Base-by-base conservation (phyloP, 2,329 filamentous ascomycete genomes). In the Aureobasidium melanogenum region DNA sequence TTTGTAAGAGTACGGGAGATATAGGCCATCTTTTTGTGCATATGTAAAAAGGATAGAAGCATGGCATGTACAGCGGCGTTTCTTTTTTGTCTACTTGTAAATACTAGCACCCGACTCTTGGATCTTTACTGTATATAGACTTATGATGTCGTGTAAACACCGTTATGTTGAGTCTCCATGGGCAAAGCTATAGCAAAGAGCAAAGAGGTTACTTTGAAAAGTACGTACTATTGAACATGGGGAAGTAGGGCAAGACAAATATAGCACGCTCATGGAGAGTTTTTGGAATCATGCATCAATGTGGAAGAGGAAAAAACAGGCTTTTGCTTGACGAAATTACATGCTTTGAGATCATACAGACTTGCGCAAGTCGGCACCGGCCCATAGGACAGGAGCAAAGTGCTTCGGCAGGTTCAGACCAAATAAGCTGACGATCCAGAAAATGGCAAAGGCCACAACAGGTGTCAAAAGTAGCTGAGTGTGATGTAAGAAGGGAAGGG, bases 401-500 rank as follows among this genome's bases (percentile, higher is more conserved):
- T 80, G 78, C 54, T 74, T 78, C 3, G 78, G 76, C 65, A 80
- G 74, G 64, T 80, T 80, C 60, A 80, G 76, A 1, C 78, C 79
- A 65, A 81, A 81, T 0, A 82, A 68, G 61, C 77, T 80, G 47
- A 75, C 71, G 60, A 81, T 72, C 84, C 84, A 88, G 28, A 87
- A 68, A 30, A 86, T 75, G 1, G 78, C 79, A 51, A 84, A 80
- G 1, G 84, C 75, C n/a, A 83, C 75, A 50, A 86, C 81, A 0
- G 85, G 85, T 14, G 83, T 75, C 34, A 88, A 77, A 15, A 88
- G 76, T 3, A 87, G 78, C 70, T 88, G 84, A 1, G 85, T 88
- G 65, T 87, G 84, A 69, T 85, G 82, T 26, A 88, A 73, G 69
- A 88, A 88, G 0, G 85, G 85, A 17, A 88, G 75, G 26, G 84